Conservation (phyloP, 202 grass and related monocot species). For the Zoysia matrella region DNA sequence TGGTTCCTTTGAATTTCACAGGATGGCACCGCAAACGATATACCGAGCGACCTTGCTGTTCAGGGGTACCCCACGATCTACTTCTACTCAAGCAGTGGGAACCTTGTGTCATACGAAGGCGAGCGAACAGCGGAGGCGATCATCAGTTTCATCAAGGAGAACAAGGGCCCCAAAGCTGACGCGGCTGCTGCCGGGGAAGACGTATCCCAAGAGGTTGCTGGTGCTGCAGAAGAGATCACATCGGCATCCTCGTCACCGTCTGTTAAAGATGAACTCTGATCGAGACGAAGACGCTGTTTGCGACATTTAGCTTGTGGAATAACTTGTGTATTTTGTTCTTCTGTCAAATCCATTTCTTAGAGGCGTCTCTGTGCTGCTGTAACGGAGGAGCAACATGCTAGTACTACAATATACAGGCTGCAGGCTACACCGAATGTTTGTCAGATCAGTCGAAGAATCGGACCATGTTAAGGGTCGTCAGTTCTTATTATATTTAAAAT, state of each 20-base stretch:
- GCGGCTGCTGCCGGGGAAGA: slow-evolving; percentile 19
- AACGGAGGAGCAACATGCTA: not conserved
- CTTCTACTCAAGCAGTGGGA: slow-evolving; percentile 68
- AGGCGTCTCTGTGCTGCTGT: not conserved
- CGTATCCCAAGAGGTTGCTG: slow-evolving; percentile 34
- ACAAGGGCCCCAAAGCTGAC: slow-evolving; percentile 46
- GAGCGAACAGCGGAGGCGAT: slow-evolving; percentile 53
- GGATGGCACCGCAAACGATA: too few relatives aligned
- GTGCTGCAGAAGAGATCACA: slow-evolving; percentile 38
- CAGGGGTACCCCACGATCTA: slow-evolving; percentile 78
- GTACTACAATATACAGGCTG: not conserved
- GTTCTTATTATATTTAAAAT: not conserved
- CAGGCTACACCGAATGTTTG: not conserved
- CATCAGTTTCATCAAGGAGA: slow-evolving; percentile 54
- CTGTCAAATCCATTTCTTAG: slow-evolving; percentile 11
- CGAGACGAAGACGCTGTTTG: slow-evolving; percentile 28
- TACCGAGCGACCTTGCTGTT: slow-evolving; percentile 56
- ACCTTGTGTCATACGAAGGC: slow-evolving; percentile 53
- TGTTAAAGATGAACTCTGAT: slow-evolving; percentile 78
- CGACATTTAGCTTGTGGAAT: not conserved
- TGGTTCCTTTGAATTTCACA: not conserved
- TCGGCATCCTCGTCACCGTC: slow-evolving; percentile 17
- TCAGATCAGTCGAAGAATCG: too few relatives aligned
- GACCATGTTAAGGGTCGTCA: not conserved
- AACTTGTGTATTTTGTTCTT: not conserved